Base-by-base conservation (phyloP, 2,329 filamentous ascomycete species). In the Penicillium verrucosum region DNA sequence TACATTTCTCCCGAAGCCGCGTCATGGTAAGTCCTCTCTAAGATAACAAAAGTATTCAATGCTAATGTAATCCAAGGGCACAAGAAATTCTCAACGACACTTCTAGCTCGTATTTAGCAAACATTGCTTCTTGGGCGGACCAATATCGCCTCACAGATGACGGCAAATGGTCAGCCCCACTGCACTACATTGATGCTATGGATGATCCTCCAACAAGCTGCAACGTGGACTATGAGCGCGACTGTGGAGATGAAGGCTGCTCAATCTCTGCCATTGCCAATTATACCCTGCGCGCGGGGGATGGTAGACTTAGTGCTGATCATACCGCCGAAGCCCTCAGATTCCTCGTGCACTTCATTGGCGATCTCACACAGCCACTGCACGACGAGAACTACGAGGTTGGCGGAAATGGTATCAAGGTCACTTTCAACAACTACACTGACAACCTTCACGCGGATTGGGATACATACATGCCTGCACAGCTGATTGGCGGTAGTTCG, bases 311-410 rank as follows among this genome's bases (percentile, higher is more conserved):
- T 32, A 70, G 69, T 69, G 79, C 75, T 44, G 60, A 64, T 8
- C 70, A 78, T 61, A 69, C 71, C 38, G 73, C 75, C 56, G 75
- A 78, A 47, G 79, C 79, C 0, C 65, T 83, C 21, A 75, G 77
- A 55, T 82, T 80, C 70, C 68, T 83, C 51, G 71, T 83, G 23
- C 80, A 75, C 59, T 50, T 69, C 65, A 75, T 94, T 11, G 83
- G 90, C 55, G 91, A 96, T 69, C 83, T 90, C 27, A 85, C 84
- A 58, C 91, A 92, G 68, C 89, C 88, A 0, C 77, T 95, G 47
- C 82, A 84, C 63, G 78, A 80, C 12, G 81, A 84, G 72, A 79
- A 86, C 54, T 81, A 87, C 7, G 78, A 80, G 2, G 75, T 80
- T 23, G 89, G 89, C 52, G 88, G 88, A 0, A 92, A 91, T 63